Conservation (phyloP, 805 yeast species). For the Saccharomycopsis vini region DNA sequence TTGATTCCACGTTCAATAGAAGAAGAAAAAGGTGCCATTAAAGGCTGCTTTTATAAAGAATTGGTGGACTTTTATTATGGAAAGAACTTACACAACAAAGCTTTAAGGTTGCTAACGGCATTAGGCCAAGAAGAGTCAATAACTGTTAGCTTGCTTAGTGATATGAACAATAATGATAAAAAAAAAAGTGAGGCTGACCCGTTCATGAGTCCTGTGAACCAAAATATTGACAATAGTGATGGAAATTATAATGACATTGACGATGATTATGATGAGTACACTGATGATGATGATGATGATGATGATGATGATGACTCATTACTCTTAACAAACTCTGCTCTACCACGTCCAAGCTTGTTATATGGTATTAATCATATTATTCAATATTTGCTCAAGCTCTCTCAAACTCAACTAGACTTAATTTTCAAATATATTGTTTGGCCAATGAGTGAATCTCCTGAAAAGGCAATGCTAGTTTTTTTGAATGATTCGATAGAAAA, state of each 20-base stretch:
- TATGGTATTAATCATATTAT: conserved; percentile 38
- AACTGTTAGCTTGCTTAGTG: neutral
- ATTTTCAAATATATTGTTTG: conserved; percentile 49
- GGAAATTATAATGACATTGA: neutral
- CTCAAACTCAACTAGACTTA: conserved; percentile 39
- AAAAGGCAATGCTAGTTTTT: conserved; percentile 44
- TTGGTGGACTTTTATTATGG: conserved; percentile 16
- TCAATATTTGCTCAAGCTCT: conserved; percentile 49
- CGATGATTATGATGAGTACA: too few relatives aligned
- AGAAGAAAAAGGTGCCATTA: neutral
- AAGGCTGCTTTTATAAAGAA: conserved; percentile 8
- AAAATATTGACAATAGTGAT: neutral
- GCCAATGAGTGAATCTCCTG: conserved; percentile 34
- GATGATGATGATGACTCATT: conserved; percentile 19
- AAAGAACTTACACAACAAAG: conserved; percentile 32
- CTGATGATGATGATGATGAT: conserved; percentile 10
- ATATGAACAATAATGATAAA: too few relatives aligned
- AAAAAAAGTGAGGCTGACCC: neutral
- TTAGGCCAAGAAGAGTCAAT: conserved; percentile 22
- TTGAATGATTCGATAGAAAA: conserved; percentile 56
- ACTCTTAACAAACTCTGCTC: neutral
- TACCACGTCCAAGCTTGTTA: conserved; percentile 19
- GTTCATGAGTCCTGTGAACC: too few relatives aligned
- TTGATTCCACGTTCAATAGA: conserved; percentile 34
- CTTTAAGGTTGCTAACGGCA: conserved; percentile 49